Evolutionary conservation across 352 stramenopile species (phyloP).

Genomic region (Phytophthora palmivora): DNA sequence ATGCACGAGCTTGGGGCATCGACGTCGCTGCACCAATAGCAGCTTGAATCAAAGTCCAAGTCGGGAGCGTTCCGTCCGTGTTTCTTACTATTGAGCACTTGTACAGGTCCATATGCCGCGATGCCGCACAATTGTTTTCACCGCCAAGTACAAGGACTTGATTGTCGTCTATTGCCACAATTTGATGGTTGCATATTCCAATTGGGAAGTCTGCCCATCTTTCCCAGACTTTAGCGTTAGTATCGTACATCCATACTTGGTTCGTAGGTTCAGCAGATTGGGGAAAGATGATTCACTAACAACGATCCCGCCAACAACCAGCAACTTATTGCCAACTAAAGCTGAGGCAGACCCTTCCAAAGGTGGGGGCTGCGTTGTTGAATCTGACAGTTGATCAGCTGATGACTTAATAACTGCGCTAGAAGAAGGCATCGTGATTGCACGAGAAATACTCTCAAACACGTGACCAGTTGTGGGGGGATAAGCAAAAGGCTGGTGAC

Average conservation of each 20-base stretch:
- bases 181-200: constrained; percentile 79
- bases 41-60: constrained; percentile 81
- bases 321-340: constrained; percentile 66
- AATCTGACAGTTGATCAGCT: constrained; percentile 2
- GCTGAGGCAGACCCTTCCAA: constrained; percentile 69
- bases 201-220: constrained; percentile 86
- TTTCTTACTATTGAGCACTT: constrained; percentile 67
- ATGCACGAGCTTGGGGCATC: constrained; percentile 67
- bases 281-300: constrained; percentile 15
- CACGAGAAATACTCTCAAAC: constrained; percentile 73
- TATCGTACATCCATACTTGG: constrained; percentile 77
- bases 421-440: constrained; percentile 52
- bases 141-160: constrained; percentile 86
- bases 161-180: constrained; percentile 71
- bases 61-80: constrained; percentile 70
- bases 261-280: constrained; percentile 44
- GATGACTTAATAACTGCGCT: constrained; percentile 45
- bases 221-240: constrained; percentile 65
- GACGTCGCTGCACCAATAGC: constrained; percentile 68
- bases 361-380: constrained; percentile 29
- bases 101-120: constrained; percentile 88
- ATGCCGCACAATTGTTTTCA: constrained; percentile 72
- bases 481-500: constrained; percentile 80
- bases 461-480: constrained; percentile 65
- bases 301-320: constrained; percentile 75